Percentiles rank a stretch among this genome's conserved stretches.
These are phyloP conservation scores for Gossypium herbaceum DNA, from an alignment of 345 rosid genomes.

Conservation along the genomic window DNA sequence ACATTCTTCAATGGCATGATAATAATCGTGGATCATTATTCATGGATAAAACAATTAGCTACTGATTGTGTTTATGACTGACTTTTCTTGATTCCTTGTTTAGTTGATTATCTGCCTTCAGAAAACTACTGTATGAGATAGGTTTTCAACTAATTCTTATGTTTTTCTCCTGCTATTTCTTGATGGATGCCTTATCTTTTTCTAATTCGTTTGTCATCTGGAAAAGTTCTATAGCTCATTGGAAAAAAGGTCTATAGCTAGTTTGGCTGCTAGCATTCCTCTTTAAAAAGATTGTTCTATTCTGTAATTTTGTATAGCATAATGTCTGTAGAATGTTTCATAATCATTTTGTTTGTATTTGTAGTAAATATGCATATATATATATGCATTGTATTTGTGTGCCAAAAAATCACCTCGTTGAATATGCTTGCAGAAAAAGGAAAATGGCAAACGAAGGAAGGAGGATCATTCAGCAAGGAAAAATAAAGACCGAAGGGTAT, in stretches of 20 bases:
- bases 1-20: background rate
- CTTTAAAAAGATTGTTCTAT: background rate
- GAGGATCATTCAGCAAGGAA: constrained; percentile 76
- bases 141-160: background rate
- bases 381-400: background rate
- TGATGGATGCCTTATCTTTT: background rate
- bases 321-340: background rate
- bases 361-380: background rate
- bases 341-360: background rate
- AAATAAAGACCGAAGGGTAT: constrained; percentile 77
- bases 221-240: background rate
- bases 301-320: background rate
- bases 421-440: constrained; percentile 59
- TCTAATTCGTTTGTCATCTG: background rate
- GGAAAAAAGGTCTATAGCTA: background rate
- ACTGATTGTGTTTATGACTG: background rate
- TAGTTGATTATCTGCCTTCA: background rate
- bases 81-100: background rate
- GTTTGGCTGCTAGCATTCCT: background rate
- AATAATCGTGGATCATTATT: background rate
- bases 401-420: constrained; percentile 12
- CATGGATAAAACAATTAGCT: background rate
- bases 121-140: background rate
- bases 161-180: too few species aligned
- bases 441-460: constrained; percentile 73